These are phyloP conservation scores for Macrolepiota fuliginosa DNA, from an alignment of 768 basidiomycete species.

Conservation along the genomic window DNA sequence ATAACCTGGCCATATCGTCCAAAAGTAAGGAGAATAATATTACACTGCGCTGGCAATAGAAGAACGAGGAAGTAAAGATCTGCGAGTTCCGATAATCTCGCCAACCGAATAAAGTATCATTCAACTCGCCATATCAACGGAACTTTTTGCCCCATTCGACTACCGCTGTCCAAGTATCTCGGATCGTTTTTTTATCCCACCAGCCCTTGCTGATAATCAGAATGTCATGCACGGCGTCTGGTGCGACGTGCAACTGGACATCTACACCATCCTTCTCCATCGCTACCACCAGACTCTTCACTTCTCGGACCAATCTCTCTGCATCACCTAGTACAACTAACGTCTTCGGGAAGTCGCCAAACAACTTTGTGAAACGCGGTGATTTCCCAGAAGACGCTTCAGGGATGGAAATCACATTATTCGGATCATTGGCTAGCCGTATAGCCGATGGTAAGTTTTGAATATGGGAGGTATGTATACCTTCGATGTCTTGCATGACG, in stretches of 20 bases:
- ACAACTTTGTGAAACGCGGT: slow-evolving; percentile 34
- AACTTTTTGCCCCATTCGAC: slow-evolving; percentile 27
- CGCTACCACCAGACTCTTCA: slow-evolving; percentile 35
- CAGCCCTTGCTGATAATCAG: slow-evolving; percentile 40
- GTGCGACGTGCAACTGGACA: slow-evolving; percentile 30
- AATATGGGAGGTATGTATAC: slow-evolving; percentile 20
- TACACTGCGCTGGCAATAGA: too few relatives aligned
- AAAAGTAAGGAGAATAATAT: too few relatives aligned
- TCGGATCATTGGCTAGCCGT: slow-evolving; percentile 15
- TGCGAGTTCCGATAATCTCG: too few relatives aligned
- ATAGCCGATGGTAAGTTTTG: slow-evolving; percentile 18
- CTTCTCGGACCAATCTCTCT: slow-evolving; percentile 49
- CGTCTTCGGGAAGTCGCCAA: slow-evolving; percentile 42
- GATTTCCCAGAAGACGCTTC: slow-evolving; percentile 22
- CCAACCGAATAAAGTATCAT: too few relatives aligned
- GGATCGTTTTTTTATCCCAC: slow-evolving; percentile 40
- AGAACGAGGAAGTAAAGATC: too few relatives aligned
- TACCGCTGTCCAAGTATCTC: slow-evolving; percentile 35
- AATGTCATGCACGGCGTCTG: slow-evolving; percentile 43
- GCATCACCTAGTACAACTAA: slow-evolving; percentile 49
- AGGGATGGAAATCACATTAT: slow-evolving; percentile 15
- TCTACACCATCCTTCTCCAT: slow-evolving; percentile 39
- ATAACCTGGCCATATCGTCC: too few relatives aligned
- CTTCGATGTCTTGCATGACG: slow-evolving; percentile 29
- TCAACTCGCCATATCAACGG: background rate